Evolutionary conservation across 441 rosid species (phyloP), one percentile per base, ranked within the genome.

Genomic region (Corymbia calophylla): DNA sequence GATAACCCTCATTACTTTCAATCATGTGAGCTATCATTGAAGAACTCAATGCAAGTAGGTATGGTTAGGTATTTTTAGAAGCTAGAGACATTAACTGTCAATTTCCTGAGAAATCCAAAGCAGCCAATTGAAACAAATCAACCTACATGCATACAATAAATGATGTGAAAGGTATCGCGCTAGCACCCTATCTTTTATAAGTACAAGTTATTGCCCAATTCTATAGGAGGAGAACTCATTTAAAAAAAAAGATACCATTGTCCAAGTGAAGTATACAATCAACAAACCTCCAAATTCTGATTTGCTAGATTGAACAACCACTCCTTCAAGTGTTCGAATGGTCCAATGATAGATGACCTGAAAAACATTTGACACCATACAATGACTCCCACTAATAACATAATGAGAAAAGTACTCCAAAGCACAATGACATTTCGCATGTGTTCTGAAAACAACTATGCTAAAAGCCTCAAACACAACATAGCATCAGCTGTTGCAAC

Each of bases 321-420:
- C 96, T 89, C 98, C 99, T 80, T 96, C 98, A 51, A 96, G 87
- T 21, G 99, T 98, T 89, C 98, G 91, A 88, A 98, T 94, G 23
- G 99, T 97, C 90, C 97, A 96, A 89, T 98, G 99, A 93, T 96
- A 97, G 64, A 94, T 92, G 64, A 97, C 96, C 99, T 98, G 91
- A 85, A 86, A 90, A 86, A 62, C 23, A 81, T 25, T 48, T 89
- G 66, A 77, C 88, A 51, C 39, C 70, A 32, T 25, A 44, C 29
- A 54, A 66, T 55, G 47, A 85, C 48, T 73, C 16, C 77, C 44
- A 32, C 49, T n/a, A 32, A 19, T 47, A 15, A 80, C 62, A 85
- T 13, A 87, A 70, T 62, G 32, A 58, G 87, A 77, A 85, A 66
- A 53, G 49, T 58, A 84, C 9, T 80, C 51, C 85, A 80, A 80